Conservation (phyloP, 2,329 filamentous ascomycete genomes). For the Diplodia scrobiculata region DNA sequence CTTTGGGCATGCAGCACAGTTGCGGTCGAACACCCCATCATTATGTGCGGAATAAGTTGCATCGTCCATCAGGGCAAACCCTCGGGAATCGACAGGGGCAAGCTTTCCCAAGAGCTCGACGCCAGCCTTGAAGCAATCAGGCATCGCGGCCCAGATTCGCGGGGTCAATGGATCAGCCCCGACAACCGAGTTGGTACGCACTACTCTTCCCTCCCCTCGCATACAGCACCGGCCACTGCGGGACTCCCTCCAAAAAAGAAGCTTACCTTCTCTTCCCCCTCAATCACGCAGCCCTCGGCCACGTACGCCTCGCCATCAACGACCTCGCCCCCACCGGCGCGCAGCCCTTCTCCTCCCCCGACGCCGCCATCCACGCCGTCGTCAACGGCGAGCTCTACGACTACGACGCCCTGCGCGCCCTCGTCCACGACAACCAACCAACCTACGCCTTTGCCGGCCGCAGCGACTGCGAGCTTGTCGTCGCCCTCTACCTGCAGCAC, state of each 20-base stretch:
- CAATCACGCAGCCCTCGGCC: constrained; percentile 33
- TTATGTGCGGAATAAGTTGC: constrained; percentile 24
- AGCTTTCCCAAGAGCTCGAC: constrained; percentile 31
- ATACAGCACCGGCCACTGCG: not conserved
- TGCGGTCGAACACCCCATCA: not conserved
- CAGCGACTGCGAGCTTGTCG: constrained; percentile 57
- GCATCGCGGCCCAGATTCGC: constrained; percentile 52
- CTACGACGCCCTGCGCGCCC: constrained; percentile 49
- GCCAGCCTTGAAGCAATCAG: constrained; percentile 46
- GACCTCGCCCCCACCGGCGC: constrained; percentile 35
- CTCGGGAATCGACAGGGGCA: not conserved
- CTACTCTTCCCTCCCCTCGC: constrained; percentile 23
- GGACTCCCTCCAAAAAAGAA: too few species aligned
- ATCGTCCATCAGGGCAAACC: constrained; percentile 21
- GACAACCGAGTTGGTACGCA: constrained; percentile 48
- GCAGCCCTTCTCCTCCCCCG: constrained; percentile 37
- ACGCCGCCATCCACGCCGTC: constrained; percentile 53
- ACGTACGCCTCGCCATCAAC: constrained; percentile 37
- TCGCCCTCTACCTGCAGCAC: constrained; percentile 54
- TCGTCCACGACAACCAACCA: constrained; percentile 38
- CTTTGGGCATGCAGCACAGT: not conserved
- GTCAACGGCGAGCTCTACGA: constrained; percentile 65
- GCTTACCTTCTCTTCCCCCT: not conserved
- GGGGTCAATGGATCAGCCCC: constrained; percentile 52
- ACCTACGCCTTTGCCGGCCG: constrained; percentile 51